These are phyloP conservation scores for Cladosporium halotolerans DNA, from an alignment of 2,329 filamentous ascomycete species.

Conservation along the genomic window DNA sequence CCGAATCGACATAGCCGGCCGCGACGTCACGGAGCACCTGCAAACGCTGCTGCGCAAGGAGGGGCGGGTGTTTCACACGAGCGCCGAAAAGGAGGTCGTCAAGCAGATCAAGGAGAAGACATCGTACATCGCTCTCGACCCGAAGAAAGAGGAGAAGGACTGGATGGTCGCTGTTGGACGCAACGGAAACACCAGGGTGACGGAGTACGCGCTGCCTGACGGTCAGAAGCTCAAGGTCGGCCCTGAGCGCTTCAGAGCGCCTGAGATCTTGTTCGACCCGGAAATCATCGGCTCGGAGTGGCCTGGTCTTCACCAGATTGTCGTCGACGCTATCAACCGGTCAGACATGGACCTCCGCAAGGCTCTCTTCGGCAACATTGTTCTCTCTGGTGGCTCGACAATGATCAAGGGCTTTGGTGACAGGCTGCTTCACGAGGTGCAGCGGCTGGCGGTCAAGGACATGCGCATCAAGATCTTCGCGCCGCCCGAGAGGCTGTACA, in stretches of 20 bases:
- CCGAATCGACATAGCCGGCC: slow-evolving; percentile 89
- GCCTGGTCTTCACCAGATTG: slow-evolving; percentile 93
- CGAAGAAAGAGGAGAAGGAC: slow-evolving; percentile 92
- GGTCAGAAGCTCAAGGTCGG: slow-evolving; percentile 93
- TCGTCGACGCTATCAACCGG: slow-evolving; percentile 89
- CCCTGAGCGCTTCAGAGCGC: slow-evolving; percentile 87
- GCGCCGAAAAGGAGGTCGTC: slow-evolving; percentile 98
- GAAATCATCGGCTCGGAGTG: slow-evolving; percentile 97
- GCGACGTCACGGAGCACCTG: slow-evolving; percentile 93
- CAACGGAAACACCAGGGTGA: slow-evolving; percentile 60
- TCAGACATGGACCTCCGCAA: slow-evolving; percentile 96
- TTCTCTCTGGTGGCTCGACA: slow-evolving; percentile 91
- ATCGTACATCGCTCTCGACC: slow-evolving; percentile 84
- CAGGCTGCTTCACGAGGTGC: slow-evolving; percentile 82
- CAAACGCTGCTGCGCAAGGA: slow-evolving; percentile 86
- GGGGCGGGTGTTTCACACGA: slow-evolving; percentile 93
- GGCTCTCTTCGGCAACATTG: slow-evolving; percentile 90
- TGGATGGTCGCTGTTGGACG: slow-evolving; percentile 70
- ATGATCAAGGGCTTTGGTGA: slow-evolving; percentile 96
- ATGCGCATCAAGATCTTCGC: slow-evolving; percentile 99
- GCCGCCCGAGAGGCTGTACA: slow-evolving; percentile 95
- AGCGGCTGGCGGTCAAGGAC: slow-evolving; percentile 90
- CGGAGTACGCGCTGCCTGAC: slow-evolving; percentile 86
- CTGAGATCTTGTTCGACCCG: slow-evolving; percentile 95
- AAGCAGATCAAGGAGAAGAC: slow-evolving; percentile 93